Conservation (phyloP, 495 filamentous ascomycete species). For the Xanthoparmelia taractica region DNA sequence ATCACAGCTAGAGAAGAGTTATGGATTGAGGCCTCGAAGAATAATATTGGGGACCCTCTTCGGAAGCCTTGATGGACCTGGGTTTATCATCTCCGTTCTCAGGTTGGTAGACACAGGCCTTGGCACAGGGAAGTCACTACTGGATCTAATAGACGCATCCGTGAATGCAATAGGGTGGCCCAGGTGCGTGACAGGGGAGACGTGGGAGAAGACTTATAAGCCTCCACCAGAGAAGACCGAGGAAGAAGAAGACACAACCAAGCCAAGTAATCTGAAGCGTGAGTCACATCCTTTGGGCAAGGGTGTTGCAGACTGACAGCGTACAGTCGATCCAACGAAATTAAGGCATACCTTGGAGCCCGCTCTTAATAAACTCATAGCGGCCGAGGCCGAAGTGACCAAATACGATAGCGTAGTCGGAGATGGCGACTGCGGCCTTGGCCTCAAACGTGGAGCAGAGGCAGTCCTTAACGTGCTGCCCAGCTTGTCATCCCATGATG, state of each 20-base stretch:
- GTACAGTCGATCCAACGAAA: conserved; percentile 48
- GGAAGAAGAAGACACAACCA: conserved; percentile 42
- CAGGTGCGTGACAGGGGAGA: conserved; percentile 51
- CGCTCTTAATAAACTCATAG: conserved; percentile 65
- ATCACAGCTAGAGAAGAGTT: conserved; percentile 60
- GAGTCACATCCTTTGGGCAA: conserved; percentile 22
- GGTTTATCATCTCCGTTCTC: conserved; percentile 82
- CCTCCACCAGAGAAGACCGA: conserved; percentile 45
- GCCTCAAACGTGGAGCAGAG: conserved; percentile 84
- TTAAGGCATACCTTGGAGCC: conserved; percentile 54
- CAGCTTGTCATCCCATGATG: conserved; percentile 55
- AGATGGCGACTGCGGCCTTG: conserved; percentile 92
- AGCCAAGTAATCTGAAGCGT: conserved; percentile 64
- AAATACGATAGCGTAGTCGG: conserved; percentile 87
- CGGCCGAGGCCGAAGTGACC: conserved; percentile 75
- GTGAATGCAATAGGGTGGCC: conserved; percentile 83
- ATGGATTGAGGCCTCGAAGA: conserved; percentile 65
- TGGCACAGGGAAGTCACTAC: conserved; percentile 65
- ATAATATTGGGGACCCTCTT: conserved; percentile 53
- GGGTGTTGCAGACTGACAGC: conserved; percentile 3
- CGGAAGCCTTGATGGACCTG: conserved; percentile 86
- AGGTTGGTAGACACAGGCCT: conserved; percentile 75
- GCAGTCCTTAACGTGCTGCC: conserved; percentile 63
- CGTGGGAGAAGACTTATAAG: conserved; percentile 46
- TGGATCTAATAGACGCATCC: conserved; percentile 79